phyloP scores from a whole-genome alignment of 495 filamentous ascomycete genomes.

The Hypoxylon fragiforme region DNA sequence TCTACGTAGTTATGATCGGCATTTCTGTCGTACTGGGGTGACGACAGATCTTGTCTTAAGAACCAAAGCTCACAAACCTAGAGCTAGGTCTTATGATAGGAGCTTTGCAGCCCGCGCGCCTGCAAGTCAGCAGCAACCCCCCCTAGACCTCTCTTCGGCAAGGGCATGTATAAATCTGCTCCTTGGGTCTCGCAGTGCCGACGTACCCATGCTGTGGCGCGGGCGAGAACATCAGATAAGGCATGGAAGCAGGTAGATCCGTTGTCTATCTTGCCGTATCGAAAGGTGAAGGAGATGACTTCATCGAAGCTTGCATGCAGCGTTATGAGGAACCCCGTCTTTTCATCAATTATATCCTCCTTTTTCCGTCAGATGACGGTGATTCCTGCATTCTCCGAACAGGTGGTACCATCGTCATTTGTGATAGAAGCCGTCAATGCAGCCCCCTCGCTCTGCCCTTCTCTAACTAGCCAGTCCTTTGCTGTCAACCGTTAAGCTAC shows the following conservation, averaged over 20 bases:
- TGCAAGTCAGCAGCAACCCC: constrained; percentile 17
- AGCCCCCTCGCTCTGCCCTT: constrained; percentile 16
- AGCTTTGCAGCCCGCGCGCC: constrained; percentile 16
- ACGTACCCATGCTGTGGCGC: constrained; percentile 19
- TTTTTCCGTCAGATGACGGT: constrained; percentile 33
- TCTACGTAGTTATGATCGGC: constrained; percentile 29
- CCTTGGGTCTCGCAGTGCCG: constrained; percentile 20
- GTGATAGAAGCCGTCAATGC: constrained; percentile 32
- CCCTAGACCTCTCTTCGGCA: constrained; percentile 1
- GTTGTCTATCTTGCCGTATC: constrained; percentile 21
- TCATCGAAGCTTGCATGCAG: constrained; percentile 31
- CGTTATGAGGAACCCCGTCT: constrained; percentile 18
- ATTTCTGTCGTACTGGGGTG: constrained; percentile 21
- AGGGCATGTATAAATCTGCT: constrained; percentile 22
- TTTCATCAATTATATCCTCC: constrained; percentile 23
- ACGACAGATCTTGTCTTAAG: constrained; percentile 35
- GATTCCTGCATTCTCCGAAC: constrained; percentile 34
- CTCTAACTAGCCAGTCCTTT: constrained; percentile 17
- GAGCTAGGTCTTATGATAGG: constrained; percentile 26
- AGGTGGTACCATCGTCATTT: constrained; percentile 37
- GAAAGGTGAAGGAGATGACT: constrained; percentile 23
- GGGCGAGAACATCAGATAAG: constrained; percentile 30
- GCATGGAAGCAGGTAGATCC: constrained; percentile 19
- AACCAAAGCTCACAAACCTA: constrained; percentile 29
- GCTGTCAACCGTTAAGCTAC: constrained; percentile 27